Evolutionary conservation across 495 filamentous ascomycete species (phyloP).

Genomic region (Beverwykella pulmonaria): DNA sequence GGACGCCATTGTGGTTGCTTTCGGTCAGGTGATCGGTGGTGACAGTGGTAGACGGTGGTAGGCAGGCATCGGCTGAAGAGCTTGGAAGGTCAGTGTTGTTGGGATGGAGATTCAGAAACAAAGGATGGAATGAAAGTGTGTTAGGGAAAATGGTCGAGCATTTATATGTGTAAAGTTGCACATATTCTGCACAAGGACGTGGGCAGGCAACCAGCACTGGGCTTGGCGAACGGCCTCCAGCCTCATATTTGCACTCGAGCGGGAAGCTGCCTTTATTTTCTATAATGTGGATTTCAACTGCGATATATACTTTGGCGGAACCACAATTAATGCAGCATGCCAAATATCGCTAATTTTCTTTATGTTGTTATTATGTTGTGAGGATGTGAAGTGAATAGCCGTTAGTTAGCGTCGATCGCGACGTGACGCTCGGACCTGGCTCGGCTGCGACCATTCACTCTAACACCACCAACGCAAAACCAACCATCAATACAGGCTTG

Average conservation of each 20-base stretch:
- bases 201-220: background rate
- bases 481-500: too few species aligned
- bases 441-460: too few species aligned
- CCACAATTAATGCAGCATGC: too few species aligned
- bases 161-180: background rate
- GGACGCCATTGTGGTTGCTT: conserved; percentile 18
- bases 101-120: background rate
- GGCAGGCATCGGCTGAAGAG: background rate
- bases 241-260: background rate
- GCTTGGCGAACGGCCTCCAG: background rate
- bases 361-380: too few species aligned
- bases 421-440: too few species aligned
- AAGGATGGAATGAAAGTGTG: background rate
- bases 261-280: background rate
- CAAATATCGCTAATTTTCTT: too few species aligned
- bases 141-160: background rate
- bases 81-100: background rate
- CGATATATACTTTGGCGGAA: too few species aligned
- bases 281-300: too few species aligned
- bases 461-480: too few species aligned
- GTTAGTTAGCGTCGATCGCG: too few species aligned
- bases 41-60: background rate
- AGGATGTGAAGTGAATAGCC: too few species aligned
- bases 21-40: background rate
- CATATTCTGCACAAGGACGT: background rate